Conservation (phyloP, 768 basidiomycete species). For the Mycena rebaudengoi region DNA sequence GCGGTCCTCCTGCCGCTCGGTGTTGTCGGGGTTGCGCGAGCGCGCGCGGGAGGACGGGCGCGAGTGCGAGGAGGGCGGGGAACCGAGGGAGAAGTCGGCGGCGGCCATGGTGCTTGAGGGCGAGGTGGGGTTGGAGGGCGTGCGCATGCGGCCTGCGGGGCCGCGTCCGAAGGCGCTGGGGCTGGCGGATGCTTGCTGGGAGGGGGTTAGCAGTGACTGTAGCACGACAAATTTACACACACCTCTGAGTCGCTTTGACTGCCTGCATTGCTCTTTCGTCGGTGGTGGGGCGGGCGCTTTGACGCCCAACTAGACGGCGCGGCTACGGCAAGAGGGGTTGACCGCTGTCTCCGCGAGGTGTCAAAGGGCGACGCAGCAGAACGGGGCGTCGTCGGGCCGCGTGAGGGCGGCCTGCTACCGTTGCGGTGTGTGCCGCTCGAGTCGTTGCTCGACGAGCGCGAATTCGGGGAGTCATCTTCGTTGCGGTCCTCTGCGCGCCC, state of each 20-base stretch:
- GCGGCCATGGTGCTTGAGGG: slow-evolving; percentile 44
- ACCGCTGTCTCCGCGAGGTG: slow-evolving; percentile 71
- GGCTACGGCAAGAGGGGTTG: slow-evolving; percentile 63
- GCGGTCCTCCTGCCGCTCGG: slow-evolving; percentile 27
- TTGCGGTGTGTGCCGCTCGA: slow-evolving; percentile 54
- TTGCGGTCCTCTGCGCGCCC: slow-evolving; percentile 37
- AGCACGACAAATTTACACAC: slow-evolving; percentile 27
- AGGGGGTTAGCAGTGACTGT: slow-evolving; percentile 21
- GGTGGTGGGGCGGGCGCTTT: slow-evolving; percentile 68
- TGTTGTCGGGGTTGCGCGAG: slow-evolving; percentile 32
- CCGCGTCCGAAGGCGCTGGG: slow-evolving; percentile 54
- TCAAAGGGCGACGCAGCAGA: slow-evolving; percentile 75
- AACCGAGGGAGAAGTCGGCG: slow-evolving; percentile 39
- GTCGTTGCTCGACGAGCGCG: slow-evolving; percentile 67
- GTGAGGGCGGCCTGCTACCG: slow-evolving; percentile 61
- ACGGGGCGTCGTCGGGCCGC: slow-evolving; percentile 63
- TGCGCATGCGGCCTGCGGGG: slow-evolving; percentile 59
- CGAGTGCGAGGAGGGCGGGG: slow-evolving; percentile 52
- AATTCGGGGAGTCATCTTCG: slow-evolving; percentile 30
- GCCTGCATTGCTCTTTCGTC: slow-evolving; percentile 82
- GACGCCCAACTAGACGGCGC: slow-evolving; percentile 84
- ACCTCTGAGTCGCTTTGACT: slow-evolving; percentile 83
- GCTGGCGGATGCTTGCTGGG: slow-evolving; percentile 49
- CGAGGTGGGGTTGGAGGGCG: slow-evolving; percentile 79
- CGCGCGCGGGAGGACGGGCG: slow-evolving; percentile 70